Percentiles rank a stretch among this genome's conserved stretches.
Conservation (phyloP, 192 early-diverging fungal species). For the Pilobolus umbonatus region DNA sequence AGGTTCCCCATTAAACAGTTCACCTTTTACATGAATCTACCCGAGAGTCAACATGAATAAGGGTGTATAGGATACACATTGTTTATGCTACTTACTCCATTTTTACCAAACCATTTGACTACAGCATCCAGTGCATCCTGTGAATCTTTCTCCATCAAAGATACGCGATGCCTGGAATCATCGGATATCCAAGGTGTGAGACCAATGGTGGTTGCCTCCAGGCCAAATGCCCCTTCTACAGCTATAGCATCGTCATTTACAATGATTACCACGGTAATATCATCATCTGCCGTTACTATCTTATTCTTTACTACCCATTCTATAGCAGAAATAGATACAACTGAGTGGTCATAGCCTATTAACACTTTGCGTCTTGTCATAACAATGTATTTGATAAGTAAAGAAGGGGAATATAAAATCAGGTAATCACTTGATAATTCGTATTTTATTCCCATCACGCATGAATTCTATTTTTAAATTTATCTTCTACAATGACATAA, state of each 20-base stretch:
- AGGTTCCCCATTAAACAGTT: conserved; percentile 15
- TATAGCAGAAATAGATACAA: conserved; percentile 11
- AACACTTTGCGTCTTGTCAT: conserved; percentile 14
- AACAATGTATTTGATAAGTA: neutral
- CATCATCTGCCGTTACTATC: conserved; percentile 11
- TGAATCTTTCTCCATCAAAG: conserved; percentile 20
- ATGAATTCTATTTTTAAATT: no score
- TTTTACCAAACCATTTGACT: conserved; percentile 7
- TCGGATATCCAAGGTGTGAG: conserved; percentile 12
- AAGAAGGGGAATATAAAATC: neutral
- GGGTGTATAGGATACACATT: no score
- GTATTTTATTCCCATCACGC: no score
- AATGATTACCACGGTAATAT: conserved; percentile 9
- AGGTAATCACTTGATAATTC: no score
- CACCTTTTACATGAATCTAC: no score
- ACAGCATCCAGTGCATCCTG: conserved; percentile 12
- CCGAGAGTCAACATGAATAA: no score
- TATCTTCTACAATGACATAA: no score
- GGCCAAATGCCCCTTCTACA: conserved; percentile 16
- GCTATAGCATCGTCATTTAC: conserved; percentile 22
- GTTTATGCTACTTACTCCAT: conserved; percentile 30
- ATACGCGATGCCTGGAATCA: conserved; percentile 16
- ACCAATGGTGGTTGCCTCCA: conserved; percentile 13
- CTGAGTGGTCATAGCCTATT: conserved; percentile 19
- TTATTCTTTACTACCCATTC: conserved; percentile 17